These are phyloP conservation scores for Staphylotrichum tortipilum DNA, from an alignment of 495 filamentous ascomycete species.

Conservation along the genomic window DNA sequence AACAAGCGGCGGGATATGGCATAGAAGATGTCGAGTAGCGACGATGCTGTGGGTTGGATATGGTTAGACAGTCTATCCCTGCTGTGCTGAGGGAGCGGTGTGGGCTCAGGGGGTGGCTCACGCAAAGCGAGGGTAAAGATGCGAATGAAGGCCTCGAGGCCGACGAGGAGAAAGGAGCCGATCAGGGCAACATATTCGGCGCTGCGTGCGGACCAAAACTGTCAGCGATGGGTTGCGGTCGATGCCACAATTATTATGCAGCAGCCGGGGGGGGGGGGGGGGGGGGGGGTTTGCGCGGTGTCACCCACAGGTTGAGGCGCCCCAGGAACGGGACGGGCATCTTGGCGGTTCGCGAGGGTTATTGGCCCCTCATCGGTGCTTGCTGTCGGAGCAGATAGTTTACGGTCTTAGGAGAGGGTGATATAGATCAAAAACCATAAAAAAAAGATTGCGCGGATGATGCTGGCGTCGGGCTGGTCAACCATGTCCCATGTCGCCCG, in stretches of 20 bases:
- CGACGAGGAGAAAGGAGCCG: conserved; percentile 70
- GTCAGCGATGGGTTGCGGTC: background rate
- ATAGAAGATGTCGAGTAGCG: conserved; percentile 77
- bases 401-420: too few species aligned
- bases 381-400: background rate
- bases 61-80: conserved; percentile 18
- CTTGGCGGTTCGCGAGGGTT: conserved; percentile 33
- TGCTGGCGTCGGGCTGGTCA: too few species aligned
- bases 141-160: conserved; percentile 70
- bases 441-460: too few species aligned
- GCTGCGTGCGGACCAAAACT: conserved; percentile 28
- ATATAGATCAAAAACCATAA: too few species aligned
- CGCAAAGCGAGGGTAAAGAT: conserved; percentile 86
- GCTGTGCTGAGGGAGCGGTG: conserved; percentile 8
- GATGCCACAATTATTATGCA: too few species aligned
- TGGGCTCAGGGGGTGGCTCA: conserved; percentile 33
- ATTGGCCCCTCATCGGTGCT: conserved; percentile 11
- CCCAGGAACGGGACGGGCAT: conserved; percentile 77
- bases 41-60: conserved; percentile 50
- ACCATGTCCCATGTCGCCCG: too few species aligned
- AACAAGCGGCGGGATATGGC: conserved; percentile 71
- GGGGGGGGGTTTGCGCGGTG: conserved; percentile 8
- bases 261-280: too few species aligned
- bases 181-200: conserved; percentile 80
- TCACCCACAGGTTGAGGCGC: conserved; percentile 65